A percentile compares a stretch with the other conserved stretches of the same genome.
These are phyloP conservation scores for Pichia sp. DNA, from an alignment of 1,139 yeast genomes.

Conservation along the genomic window DNA sequence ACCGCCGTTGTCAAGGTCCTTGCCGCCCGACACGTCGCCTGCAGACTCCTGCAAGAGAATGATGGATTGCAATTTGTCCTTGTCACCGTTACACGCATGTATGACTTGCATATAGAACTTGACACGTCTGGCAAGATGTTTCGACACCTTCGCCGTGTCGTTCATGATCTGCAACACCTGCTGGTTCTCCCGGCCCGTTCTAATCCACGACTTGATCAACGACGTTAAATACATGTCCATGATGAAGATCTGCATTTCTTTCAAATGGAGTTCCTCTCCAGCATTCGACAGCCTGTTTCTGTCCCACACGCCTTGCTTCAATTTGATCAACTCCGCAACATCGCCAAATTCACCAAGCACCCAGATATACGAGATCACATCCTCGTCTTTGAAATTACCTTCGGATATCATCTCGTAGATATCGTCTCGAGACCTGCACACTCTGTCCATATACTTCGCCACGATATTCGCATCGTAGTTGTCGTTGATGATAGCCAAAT, in stretches of 20 bases:
- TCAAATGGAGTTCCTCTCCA: background rate
- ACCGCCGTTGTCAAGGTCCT: background rate
- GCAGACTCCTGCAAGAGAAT: background rate
- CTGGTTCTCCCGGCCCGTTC: background rate
- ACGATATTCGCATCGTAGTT: background rate
- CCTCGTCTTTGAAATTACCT: conserved; percentile 11
- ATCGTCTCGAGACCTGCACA: background rate
- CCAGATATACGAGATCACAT: conserved; percentile 12
- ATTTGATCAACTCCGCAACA: conserved; percentile 2
- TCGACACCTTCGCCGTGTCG: background rate
- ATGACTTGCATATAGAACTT: background rate
- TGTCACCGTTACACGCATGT: background rate
- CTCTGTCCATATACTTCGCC: background rate
- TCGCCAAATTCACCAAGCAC: conserved; percentile 6
- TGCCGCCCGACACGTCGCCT: no score
- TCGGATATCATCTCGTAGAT: background rate
- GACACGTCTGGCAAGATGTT: background rate
- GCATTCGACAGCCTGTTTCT: background rate
- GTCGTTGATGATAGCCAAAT: background rate
- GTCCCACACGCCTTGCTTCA: background rate
- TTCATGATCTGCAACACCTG: background rate
- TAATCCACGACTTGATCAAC: conserved; percentile 7
- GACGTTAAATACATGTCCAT: conserved; percentile 10
- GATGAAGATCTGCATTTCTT: conserved; percentile 4
- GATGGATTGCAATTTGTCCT: background rate